Percentiles rank a stretch among this genome's conserved stretches.
phyloP scores from a whole-genome alignment of 2,329 filamentous ascomycete genomes.

The Aspergillus chevalieri region DNA sequence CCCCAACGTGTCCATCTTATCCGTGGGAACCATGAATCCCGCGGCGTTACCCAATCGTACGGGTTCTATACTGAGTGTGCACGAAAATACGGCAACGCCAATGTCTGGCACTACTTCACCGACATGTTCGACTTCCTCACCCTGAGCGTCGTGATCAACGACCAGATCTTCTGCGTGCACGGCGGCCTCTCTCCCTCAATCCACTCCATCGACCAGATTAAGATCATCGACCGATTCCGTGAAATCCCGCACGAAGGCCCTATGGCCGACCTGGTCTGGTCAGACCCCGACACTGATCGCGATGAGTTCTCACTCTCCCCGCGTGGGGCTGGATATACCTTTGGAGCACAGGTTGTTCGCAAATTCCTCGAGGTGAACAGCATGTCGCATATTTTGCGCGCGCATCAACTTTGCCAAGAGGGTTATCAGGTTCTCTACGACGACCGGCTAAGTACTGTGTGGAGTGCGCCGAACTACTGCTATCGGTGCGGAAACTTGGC shows the following conservation, averaged over 20 bases:
- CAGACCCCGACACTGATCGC: constrained; percentile 91
- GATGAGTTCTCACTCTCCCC: constrained; percentile 96
- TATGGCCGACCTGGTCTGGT: constrained; percentile 99
- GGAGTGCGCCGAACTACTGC: constrained; percentile 95
- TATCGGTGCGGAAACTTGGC: constrained; percentile 96
- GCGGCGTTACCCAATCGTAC: constrained; percentile 96
- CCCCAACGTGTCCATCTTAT: constrained; percentile 93
- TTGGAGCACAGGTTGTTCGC: constrained; percentile 94
- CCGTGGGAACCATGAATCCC: constrained; percentile 94
- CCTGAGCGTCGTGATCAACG: constrained; percentile 93
- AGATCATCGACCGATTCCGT: constrained; percentile 97
- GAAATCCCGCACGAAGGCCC: constrained; percentile 98
- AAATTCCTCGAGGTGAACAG: constrained; percentile 96
- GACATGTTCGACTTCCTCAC: constrained; percentile 99
- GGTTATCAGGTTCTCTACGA: constrained; percentile 97
- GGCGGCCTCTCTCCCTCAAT: constrained; percentile 86
- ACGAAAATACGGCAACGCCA: constrained; percentile 96
- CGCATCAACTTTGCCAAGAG: constrained; percentile 98
- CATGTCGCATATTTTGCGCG: constrained; percentile 95
- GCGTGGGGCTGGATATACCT: constrained; percentile 91
- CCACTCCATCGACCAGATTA: constrained; percentile 98
- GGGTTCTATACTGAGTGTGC: constrained; percentile 98
- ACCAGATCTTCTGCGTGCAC: constrained; percentile 98
- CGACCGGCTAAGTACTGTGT: constrained; percentile 88
- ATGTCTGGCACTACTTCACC: constrained; percentile 99